Percentiles rank a stretch among this genome's conserved stretches.
Conservation (phyloP, 306 rosid genomes). For the Elaeagnus macrophylla region DNA sequence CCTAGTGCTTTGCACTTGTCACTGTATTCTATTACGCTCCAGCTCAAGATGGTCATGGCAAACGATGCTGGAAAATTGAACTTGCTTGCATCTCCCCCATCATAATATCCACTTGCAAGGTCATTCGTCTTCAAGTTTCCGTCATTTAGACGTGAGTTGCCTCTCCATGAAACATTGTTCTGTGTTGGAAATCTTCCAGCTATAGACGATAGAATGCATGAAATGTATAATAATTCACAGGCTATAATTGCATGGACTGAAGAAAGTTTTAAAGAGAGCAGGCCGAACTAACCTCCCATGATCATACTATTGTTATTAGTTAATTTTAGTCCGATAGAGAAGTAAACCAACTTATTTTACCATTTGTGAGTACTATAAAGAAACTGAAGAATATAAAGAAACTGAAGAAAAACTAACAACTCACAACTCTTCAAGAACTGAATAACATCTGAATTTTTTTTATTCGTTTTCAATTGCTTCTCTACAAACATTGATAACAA, state of each 20-base stretch:
- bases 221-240: not conserved
- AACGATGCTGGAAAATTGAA: constrained; percentile 47
- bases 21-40: constrained; percentile 62
- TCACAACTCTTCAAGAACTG: too few species aligned
- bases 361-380: too few species aligned
- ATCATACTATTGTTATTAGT: too few species aligned
- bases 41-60: constrained; percentile 58
- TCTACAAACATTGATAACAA: too few species aligned
- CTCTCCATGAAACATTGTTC: constrained; percentile 66
- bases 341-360: too few species aligned
- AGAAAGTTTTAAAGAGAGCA: too few species aligned
- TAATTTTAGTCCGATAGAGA: too few species aligned
- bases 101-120: constrained; percentile 54
- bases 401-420: too few species aligned
- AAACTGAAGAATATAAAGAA: too few species aligned
- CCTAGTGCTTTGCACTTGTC: constrained; percentile 49
- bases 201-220: constrained; percentile 2
- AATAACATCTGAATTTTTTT: too few species aligned
- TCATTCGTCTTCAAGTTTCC: constrained; percentile 34
- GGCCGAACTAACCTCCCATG: too few species aligned
- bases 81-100: constrained; percentile 62
- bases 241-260: not conserved
- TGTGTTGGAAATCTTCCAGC: constrained; percentile 57
- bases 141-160: constrained; percentile 42
- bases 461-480: too few species aligned